Base-by-base conservation (phyloP, 495 filamentous ascomycete species). In the Hypomontagnella submonticulosa region DNA sequence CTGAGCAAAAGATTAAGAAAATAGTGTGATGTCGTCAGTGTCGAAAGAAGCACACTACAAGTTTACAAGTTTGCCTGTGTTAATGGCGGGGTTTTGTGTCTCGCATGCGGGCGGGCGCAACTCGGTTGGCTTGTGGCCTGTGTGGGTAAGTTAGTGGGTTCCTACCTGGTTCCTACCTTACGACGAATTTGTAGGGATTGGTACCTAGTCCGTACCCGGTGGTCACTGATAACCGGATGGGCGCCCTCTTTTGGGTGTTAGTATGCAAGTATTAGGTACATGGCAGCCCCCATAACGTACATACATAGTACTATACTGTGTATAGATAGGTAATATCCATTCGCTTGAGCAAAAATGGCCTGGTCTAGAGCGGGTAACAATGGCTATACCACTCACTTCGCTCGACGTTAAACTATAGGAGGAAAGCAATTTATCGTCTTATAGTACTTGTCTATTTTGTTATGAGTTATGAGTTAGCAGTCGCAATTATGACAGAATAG, bases 61-160 rank as follows among this genome's bases (percentile, higher is more conserved):
- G n/a, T 42, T 20, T 56, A 46, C 54, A 60, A 55, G 59, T 69
- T 68, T 59, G 53, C 36, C 60, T 57, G 61, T 61, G 47, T 64
- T 43, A 44, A 70, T 70, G 66, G 61, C 66, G 61, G 61, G 66
- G 66, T 70, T 63, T 70, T 66, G 61, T 70, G 66, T 70, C 57
- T 70, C 61, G 61, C 61, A 65, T 66, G 61, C 56, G 59, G 23
- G 66, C 56, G 61, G 66, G 60, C 66, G 50, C 53, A 56, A 61
- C 18, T 33, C 11, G 16, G 40, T 33, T 43, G 48, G 23, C 6
- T 10, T 44, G 42, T 61, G 48, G 56, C 46, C 37, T 40, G 53
- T 57, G 53, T 43, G 16, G 13, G 32, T n/a, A n/a, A n/a, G n/a
- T n/a, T n/a, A n/a, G 23, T 27, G 23, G 23, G 23, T 27, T 27